A percentile compares a stretch with the other conserved stretches of the same genome.
phyloP scores from a whole-genome alignment of 208 protist species.

The Wallacemonas sp. region DNA sequence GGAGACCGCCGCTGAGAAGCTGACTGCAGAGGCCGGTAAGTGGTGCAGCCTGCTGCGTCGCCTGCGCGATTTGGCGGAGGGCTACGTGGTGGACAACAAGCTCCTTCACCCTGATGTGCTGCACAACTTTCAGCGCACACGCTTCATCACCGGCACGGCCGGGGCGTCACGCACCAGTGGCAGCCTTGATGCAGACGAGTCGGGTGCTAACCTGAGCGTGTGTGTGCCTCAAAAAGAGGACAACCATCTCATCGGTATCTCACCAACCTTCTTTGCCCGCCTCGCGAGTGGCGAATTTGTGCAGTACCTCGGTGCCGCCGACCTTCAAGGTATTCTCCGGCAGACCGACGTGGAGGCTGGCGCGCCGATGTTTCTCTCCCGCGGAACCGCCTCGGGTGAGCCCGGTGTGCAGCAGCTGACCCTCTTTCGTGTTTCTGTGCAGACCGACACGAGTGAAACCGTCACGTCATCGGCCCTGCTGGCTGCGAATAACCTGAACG shows the following conservation, averaged over 20 bases:
- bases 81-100: slow-evolving; percentile 61
- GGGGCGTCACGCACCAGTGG: background rate
- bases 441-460: slow-evolving; percentile 5
- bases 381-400: slow-evolving; percentile 46
- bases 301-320: slow-evolving; percentile 45
- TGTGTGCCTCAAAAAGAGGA: background rate
- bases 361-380: slow-evolving; percentile 42
- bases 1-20: slow-evolving; percentile 24
- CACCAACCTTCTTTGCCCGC: slow-evolving; percentile 60
- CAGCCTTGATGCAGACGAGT: background rate
- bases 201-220: background rate
- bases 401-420: slow-evolving; percentile 56
- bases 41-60: slow-evolving; percentile 55
- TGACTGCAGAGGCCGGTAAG: slow-evolving; percentile 24
- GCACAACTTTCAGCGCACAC: slow-evolving; percentile 15
- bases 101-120: slow-evolving; percentile 69
- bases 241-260: slow-evolving; percentile 20
- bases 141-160: background rate
- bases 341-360: slow-evolving; percentile 22
- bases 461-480: background rate
- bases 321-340: slow-evolving; percentile 41
- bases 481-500: background rate
- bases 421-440: slow-evolving; percentile 32
- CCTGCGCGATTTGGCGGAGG: slow-evolving; percentile 67
- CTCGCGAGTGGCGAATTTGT: slow-evolving; percentile 58